Evolutionary conservation across 225 moss, liverwort and hornwort genomes (phyloP).

Genomic region (Straminergon stramineum): DNA sequence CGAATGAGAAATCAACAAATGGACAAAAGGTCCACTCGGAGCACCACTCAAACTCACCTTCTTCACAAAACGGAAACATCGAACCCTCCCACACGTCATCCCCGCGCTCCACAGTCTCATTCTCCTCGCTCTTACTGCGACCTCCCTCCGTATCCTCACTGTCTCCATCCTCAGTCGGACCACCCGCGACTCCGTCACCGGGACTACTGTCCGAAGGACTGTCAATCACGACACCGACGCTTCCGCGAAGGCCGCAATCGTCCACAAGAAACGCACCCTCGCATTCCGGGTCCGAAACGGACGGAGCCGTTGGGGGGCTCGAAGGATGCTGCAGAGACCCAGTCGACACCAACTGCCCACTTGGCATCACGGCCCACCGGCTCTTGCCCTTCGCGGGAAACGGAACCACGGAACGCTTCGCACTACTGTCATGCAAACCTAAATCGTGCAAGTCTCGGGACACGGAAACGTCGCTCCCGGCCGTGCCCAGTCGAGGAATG

Average conservation of each 20-base stretch:
- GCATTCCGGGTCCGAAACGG: slow-evolving; percentile 15
- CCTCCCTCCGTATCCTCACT: slow-evolving; percentile 70
- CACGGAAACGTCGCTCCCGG: not conserved
- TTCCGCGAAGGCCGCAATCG: slow-evolving; percentile 18
- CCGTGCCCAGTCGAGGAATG: not conserved
- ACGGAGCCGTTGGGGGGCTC: slow-evolving; percentile 4
- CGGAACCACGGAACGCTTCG: not conserved
- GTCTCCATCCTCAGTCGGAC: slow-evolving; percentile 61
- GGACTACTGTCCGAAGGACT: slow-evolving; percentile 23
- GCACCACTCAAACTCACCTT: slow-evolving; percentile 34
- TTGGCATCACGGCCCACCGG: slow-evolving; percentile 9
- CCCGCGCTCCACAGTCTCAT: slow-evolving; percentile 58
- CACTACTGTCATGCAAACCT: not conserved
- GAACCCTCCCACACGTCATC: slow-evolving; percentile 95
- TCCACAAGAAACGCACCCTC: slow-evolving; percentile 45
- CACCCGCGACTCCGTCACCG: slow-evolving; percentile 17
- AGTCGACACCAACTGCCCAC: not conserved
- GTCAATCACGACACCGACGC: slow-evolving; percentile 26
- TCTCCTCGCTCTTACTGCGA: slow-evolving; percentile 88
- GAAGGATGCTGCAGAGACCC: slow-evolving; percentile 2
- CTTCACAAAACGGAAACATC: slow-evolving; percentile 95
- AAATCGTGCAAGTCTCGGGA: not conserved
- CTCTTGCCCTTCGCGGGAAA: slow-evolving; percentile 3
- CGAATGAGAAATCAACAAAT: not conserved
- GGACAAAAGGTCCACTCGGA: not conserved